These are phyloP conservation scores for Spinacia oleracea DNA, from an alignment of 179 eudicot species.

Conservation along the genomic window DNA sequence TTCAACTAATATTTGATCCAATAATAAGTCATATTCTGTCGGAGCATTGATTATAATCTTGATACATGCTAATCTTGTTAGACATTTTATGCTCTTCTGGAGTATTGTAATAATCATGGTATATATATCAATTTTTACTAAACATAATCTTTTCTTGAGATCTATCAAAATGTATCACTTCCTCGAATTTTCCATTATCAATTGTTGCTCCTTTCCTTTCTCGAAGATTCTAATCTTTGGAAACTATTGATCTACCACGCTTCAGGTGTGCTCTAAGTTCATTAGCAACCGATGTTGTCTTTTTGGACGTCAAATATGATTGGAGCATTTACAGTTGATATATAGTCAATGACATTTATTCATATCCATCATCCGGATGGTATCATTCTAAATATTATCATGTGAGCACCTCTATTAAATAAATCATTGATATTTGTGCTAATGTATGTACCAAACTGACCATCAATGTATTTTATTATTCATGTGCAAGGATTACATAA, in stretches of 20 bases:
- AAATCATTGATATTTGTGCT: too few relatives aligned
- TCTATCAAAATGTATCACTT: neutral
- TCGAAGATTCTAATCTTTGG: neutral
- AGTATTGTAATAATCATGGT: neutral
- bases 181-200: neutral
- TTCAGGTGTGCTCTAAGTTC: neutral
- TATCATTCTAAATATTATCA: too few relatives aligned
- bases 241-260: neutral
- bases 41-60: neutral
- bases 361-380: too few relatives aligned
- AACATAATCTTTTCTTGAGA: neutral
- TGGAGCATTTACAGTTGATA: too few relatives aligned
- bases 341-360: too few relatives aligned
- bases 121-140: too few relatives aligned
- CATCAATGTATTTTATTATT: too few relatives aligned
- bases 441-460: neutral
- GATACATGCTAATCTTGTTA: neutral
- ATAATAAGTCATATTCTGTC: neutral
- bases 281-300: neutral
- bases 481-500: too few relatives aligned
- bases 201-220: neutral
- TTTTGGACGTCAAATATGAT: neutral
- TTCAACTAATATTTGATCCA: neutral
- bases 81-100: neutral
- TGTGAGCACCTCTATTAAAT: too few relatives aligned